Percentiles rank a stretch among this genome's conserved stretches.
These are phyloP conservation scores for Rhizopus delemar DNA, from an alignment of 371 early-diverging fungal genomes.

Conservation along the genomic window DNA sequence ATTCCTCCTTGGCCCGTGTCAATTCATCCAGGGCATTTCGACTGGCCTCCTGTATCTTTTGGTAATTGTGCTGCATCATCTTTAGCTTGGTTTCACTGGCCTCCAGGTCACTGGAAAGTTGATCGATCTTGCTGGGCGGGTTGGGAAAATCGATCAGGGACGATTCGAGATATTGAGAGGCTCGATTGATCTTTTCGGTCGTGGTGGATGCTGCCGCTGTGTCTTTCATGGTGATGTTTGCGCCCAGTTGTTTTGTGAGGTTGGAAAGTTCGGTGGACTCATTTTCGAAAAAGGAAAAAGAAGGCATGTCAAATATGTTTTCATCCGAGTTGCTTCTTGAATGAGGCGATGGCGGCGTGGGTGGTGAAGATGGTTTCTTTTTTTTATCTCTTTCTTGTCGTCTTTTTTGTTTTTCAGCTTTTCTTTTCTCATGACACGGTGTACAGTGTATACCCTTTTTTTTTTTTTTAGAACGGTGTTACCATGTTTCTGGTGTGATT, in stretches of 20 bases:
- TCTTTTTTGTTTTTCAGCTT: constrained; percentile 34
- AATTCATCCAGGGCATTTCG: constrained; percentile 49
- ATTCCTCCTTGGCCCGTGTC: constrained; percentile 46
- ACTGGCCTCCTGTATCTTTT: constrained; percentile 45
- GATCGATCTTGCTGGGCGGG: constrained; percentile 9
- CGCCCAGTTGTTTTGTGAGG: constrained; percentile 44
- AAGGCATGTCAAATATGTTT: constrained; percentile 17
- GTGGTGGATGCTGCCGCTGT: constrained; percentile 4
- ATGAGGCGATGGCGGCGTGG: constrained; percentile 31
- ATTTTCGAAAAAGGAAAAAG: constrained; percentile 48
- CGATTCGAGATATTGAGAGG: constrained; percentile 24
- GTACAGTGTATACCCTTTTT: constrained; percentile 48
- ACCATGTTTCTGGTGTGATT: no score
- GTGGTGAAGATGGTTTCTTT: constrained; percentile 17
- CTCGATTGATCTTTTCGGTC: constrained; percentile 27
- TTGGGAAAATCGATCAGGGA: constrained; percentile 22
- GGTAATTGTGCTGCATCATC: constrained; percentile 32
- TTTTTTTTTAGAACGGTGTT: constrained; percentile 1
- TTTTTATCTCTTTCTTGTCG: constrained; percentile 33
- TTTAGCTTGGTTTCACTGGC: constrained; percentile 24
- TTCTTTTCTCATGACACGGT: constrained; percentile 46
- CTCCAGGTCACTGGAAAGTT: constrained; percentile 34
- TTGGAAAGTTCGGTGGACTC: constrained; percentile 47
- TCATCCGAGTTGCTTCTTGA: constrained; percentile 38
- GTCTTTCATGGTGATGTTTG: constrained; percentile 24